A percentile compares a stretch with the other conserved stretches of the same genome.
These are phyloP conservation scores for Lachancea dasiensis DNA, from an alignment of 805 yeast genomes.

Conservation along the genomic window DNA sequence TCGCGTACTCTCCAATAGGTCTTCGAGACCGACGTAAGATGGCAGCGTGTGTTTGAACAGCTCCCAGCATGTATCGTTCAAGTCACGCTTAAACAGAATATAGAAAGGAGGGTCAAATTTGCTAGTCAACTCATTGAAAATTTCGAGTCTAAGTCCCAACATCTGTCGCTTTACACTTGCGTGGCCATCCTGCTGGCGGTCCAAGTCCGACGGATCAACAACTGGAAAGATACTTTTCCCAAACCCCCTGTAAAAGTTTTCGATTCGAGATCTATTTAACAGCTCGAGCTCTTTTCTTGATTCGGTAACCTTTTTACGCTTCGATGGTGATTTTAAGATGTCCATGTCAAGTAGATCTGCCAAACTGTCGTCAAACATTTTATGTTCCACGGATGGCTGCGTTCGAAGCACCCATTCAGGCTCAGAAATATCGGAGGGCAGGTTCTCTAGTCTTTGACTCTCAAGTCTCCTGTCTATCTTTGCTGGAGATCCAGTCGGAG, in stretches of 20 bases:
- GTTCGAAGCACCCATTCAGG: slow-evolving; percentile 19
- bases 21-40: slow-evolving; percentile 19
- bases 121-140: slow-evolving; percentile 26
- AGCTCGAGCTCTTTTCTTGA: slow-evolving; percentile 6
- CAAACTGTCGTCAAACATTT: slow-evolving; percentile 24
- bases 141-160: slow-evolving; percentile 37
- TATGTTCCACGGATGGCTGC: slow-evolving; percentile 19
- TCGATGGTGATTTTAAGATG: slow-evolving; percentile 28
- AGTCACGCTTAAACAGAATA: slow-evolving; percentile 28
- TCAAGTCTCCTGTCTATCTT: too few relatives aligned
- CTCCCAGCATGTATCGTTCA: slow-evolving; percentile 28
- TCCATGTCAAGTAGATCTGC: slow-evolving; percentile 20
- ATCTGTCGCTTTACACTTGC: slow-evolving; percentile 19
- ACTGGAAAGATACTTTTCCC: slow-evolving; percentile 38
- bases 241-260: slow-evolving; percentile 34
- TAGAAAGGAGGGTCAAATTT: slow-evolving; percentile 35
- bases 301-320: slow-evolving; percentile 14
- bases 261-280: slow-evolving; percentile 22
- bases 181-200: slow-evolving; percentile 11
- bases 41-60: slow-evolving; percentile 37
- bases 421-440: slow-evolving; percentile 14
- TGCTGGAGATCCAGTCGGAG: not conserved
- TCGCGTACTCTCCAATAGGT: slow-evolving; percentile 15
- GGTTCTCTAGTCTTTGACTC: not conserved
- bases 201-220: slow-evolving; percentile 31